These are phyloP conservation scores for Sisymbrium irio DNA, from an alignment of 345 rosid genomes.

Conservation along the genomic window DNA sequence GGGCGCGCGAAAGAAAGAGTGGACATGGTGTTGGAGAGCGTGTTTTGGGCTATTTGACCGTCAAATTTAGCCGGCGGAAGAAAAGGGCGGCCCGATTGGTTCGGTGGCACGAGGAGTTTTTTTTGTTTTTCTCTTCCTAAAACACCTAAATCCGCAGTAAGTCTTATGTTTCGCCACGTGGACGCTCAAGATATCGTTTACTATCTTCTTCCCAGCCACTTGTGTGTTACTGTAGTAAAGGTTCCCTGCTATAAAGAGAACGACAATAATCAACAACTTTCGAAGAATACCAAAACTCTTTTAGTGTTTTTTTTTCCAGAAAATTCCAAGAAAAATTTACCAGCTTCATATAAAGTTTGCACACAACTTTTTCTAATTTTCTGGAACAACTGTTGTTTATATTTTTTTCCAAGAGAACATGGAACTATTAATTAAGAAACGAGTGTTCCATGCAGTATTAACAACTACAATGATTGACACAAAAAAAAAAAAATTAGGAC, in stretches of 20 bases:
- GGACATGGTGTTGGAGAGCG: slow-evolving; percentile 44
- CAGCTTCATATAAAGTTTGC: background rate
- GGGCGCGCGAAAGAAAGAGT: slow-evolving; percentile 32
- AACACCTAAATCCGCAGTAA: background rate
- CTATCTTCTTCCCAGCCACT: slow-evolving; percentile 22
- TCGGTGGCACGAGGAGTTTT: slow-evolving; percentile 32
- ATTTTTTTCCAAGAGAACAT: background rate
- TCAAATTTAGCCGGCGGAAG: slow-evolving; percentile 42
- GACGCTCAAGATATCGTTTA: slow-evolving; percentile 15
- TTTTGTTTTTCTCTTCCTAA: background rate
- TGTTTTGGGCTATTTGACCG: slow-evolving; percentile 16
- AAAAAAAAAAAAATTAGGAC: background rate
- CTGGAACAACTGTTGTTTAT: background rate
- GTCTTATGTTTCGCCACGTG: slow-evolving; percentile 41
- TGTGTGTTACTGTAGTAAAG: background rate
- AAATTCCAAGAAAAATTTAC: background rate
- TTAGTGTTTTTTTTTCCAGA: background rate
- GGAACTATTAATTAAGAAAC: too few relatives aligned
- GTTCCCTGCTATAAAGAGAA: background rate
- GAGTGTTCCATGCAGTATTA: too few relatives aligned
- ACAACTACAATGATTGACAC: too few relatives aligned
- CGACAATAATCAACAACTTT: background rate
- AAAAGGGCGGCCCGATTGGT: slow-evolving; percentile 31
- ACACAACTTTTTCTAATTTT: background rate
- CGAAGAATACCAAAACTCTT: background rate